Conservation (phyloP, 805 yeast genomes). For the Metschnikowia reukaufii region DNA sequence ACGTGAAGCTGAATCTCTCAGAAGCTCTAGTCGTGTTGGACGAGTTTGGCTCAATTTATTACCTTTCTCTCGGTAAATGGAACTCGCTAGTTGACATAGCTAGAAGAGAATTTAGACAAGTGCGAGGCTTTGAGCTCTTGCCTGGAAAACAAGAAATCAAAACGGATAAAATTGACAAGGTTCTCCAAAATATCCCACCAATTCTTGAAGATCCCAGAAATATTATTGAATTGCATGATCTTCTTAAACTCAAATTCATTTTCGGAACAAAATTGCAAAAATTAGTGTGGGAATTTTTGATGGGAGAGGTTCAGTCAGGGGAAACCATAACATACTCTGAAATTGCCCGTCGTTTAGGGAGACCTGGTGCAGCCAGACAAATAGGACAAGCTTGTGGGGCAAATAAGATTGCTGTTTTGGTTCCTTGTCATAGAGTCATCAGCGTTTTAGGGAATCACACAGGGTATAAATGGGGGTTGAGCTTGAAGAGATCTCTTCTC, state of each 20-base stretch:
- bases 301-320: conserved; percentile 27
- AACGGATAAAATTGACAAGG: background rate
- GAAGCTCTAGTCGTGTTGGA: conserved; percentile 18
- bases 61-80: conserved; percentile 19
- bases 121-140: conserved; percentile 2
- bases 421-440: conserved; percentile 47
- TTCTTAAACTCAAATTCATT: conserved; percentile 18
- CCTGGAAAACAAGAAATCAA: conserved; percentile 11
- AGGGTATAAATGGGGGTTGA: conserved; percentile 41
- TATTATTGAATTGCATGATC: background rate
- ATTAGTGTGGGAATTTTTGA: conserved; percentile 38
- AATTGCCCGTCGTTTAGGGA: conserved; percentile 31
- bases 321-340: conserved; percentile 30
- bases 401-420: conserved; percentile 37
- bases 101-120: conserved; percentile 12
- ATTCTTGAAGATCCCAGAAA: conserved; percentile 11
- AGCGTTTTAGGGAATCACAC: conserved; percentile 30
- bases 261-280: conserved; percentile 42
- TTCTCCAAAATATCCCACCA: background rate
- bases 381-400: conserved; percentile 43
- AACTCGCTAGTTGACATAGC: conserved; percentile 15
- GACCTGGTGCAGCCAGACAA: conserved; percentile 34
- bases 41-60: conserved; percentile 12
- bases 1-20: conserved; percentile 13
- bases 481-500: conserved; percentile 26